Base-by-base conservation (phyloP, 1,139 yeast species). In the Hyphopichia fennica region DNA sequence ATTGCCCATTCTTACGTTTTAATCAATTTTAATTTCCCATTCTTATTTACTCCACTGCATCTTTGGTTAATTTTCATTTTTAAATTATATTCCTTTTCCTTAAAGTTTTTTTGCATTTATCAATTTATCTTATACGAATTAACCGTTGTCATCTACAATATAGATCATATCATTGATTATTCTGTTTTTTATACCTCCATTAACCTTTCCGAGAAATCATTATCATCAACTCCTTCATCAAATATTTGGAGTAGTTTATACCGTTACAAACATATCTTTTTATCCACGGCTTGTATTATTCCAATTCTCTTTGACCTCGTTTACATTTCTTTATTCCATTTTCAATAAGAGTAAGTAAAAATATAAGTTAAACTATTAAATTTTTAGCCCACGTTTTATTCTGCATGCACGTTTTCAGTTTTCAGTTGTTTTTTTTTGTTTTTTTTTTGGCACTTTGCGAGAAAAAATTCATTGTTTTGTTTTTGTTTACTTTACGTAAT, bases 91-190 rank as follows among this genome's bases (percentile, higher is more conserved):
- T 45, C 52, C 18, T 53, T 54, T 39, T 49, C 57, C 17, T 35
- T 61, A 41, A 64, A 64, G 44, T 56, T 64, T 41, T 60, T 56
- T 42, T 56, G 66, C 43, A 56, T 64, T 30, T 56, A 56, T 39
- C 61, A 54, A 44, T 63, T 53, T 37, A 48, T 60, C n/a, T 50
- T 60, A 31, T 56, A 51, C 46, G 64, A 59, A 39, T 43, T 60
- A 5, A 49, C 46, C 1, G 33, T 49, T 16, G 48, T 58, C 14
- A 42, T 51, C 8, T 41, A 44, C 38, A 49, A 48, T 11, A 15
- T 30, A 3, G 30, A 29, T 15, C 35, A 40, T 22, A 29, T 36
- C 11, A 27, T 20, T 4, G 43, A 43, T 31, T 41, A 42, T 41
- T 34, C 40, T 14, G 34, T 30, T 17, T 39, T 45, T 38, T 42